These are phyloP conservation scores for Theileria luwenshuni DNA, from an alignment of 169 alveolate species.

Conservation along the genomic window DNA sequence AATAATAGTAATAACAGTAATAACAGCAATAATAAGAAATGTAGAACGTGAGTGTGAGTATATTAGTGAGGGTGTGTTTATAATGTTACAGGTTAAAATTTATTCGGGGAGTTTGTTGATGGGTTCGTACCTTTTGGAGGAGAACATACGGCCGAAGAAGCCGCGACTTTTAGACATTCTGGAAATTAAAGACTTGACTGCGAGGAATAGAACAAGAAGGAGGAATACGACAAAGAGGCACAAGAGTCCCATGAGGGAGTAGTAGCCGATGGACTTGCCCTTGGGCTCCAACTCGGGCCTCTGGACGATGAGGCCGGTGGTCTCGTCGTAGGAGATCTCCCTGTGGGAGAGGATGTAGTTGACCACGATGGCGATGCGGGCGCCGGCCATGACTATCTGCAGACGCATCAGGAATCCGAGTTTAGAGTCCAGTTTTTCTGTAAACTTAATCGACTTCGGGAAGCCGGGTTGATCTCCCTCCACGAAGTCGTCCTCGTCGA, in stretches of 20 bases:
- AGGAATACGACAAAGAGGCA: not conserved
- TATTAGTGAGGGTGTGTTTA: too few species aligned
- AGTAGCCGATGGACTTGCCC: slow-evolving; percentile 24
- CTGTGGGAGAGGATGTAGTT: slow-evolving; percentile 77
- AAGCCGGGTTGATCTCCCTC: slow-evolving; percentile 27
- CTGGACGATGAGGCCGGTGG: slow-evolving; percentile 57
- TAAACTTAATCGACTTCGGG: slow-evolving; percentile 60
- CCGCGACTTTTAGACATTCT: not conserved
- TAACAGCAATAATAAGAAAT: too few species aligned
- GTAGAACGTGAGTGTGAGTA: not conserved
- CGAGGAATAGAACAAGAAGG: slow-evolving; percentile 7
- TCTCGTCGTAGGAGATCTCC: slow-evolving; percentile 58
- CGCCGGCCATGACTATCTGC: slow-evolving; percentile 83
- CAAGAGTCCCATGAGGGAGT: slow-evolving; percentile 1
- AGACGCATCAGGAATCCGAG: slow-evolving; percentile 62
- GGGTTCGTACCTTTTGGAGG: slow-evolving; percentile 10
- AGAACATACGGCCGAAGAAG: not conserved
- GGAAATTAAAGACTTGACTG: not conserved
- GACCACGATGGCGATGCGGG: slow-evolving; percentile 78
- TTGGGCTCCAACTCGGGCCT: slow-evolving; percentile 35
- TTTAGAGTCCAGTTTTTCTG: slow-evolving; percentile 61
- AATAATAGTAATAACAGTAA: too few species aligned
- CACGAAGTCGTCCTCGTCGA: slow-evolving; percentile 54
- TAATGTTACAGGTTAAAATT: slow-evolving; percentile 19
- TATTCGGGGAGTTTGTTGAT: slow-evolving; percentile 15